Evolutionary conservation across 2,329 filamentous ascomycete genomes (phyloP).

Genomic region (Epichloe uncinata): DNA sequence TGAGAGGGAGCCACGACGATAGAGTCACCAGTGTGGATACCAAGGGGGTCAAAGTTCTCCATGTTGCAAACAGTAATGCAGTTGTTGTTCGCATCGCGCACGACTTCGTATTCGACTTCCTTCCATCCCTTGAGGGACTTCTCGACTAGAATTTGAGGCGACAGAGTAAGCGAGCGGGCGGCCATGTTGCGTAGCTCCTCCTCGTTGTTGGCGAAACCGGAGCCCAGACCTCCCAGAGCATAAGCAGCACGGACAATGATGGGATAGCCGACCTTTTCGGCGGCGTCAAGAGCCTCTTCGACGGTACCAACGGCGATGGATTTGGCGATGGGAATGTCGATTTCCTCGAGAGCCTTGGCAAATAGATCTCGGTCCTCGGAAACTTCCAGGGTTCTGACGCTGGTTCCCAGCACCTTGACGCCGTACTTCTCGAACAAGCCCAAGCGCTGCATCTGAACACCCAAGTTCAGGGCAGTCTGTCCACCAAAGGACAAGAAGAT

Average conservation of each 20-base stretch:
- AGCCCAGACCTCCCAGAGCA: slow-evolving; percentile 88
- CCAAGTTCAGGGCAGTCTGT: slow-evolving; percentile 91
- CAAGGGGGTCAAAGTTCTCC: slow-evolving; percentile 87
- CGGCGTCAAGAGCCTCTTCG: slow-evolving; percentile 83
- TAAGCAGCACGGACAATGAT: slow-evolving; percentile 97
- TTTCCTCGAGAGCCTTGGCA: slow-evolving; percentile 89
- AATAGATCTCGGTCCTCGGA: slow-evolving; percentile 95
- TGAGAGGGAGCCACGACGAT: slow-evolving; percentile 97
- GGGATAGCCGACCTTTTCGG: slow-evolving; percentile 79
- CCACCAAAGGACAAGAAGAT: slow-evolving; percentile 97
- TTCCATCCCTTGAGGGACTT: slow-evolving; percentile 99
- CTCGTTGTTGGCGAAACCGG: slow-evolving; percentile 86
- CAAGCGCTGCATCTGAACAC: slow-evolving; percentile 93
- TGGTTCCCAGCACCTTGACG: slow-evolving; percentile 91
- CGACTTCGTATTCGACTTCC: slow-evolving; percentile 96
- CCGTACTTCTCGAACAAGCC: slow-evolving; percentile 91
- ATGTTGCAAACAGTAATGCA: slow-evolving; percentile 91
- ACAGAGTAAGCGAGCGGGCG: slow-evolving; percentile 80
- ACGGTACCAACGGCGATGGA: slow-evolving; percentile 86
- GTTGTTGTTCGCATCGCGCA: slow-evolving; percentile 94
- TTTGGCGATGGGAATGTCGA: slow-evolving; percentile 93
- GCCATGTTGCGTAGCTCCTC: slow-evolving; percentile 92
- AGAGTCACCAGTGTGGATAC: slow-evolving; percentile 96
- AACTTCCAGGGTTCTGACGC: slow-evolving; percentile 84
- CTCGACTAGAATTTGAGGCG: slow-evolving; percentile 93